Evolutionary conservation across 306 rosid species (phyloP).

Genomic region (Cucurbita argyrosperma): DNA sequence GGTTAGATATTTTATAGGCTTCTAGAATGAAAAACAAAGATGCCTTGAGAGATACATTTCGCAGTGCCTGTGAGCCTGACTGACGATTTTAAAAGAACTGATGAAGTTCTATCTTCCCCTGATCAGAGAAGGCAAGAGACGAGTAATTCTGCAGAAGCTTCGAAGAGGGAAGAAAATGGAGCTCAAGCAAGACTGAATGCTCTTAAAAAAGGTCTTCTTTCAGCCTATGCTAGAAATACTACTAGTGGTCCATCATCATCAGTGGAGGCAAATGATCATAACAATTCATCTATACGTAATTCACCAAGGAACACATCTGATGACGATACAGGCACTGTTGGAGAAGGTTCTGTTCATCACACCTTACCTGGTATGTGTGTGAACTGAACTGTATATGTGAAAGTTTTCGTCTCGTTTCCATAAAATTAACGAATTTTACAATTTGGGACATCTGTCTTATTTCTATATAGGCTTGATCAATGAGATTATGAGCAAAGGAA

Average conservation of each 20-base stretch:
- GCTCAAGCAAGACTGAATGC: conserved; percentile 41
- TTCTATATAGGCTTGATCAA: conserved; percentile 59
- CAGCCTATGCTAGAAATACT: conserved; percentile 34
- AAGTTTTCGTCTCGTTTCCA: background rate
- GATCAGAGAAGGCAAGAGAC: conserved; percentile 58
- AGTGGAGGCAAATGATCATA: conserved; percentile 46
- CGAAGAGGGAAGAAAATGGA: conserved; percentile 44
- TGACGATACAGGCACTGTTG: conserved; percentile 57
- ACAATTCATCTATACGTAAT: conserved; percentile 36
- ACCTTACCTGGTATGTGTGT: conserved; percentile 77
- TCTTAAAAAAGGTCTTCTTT: conserved; percentile 9
- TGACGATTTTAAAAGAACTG: conserved; percentile 58
- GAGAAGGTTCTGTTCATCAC: conserved; percentile 59
- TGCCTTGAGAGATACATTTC: conserved; percentile 48
- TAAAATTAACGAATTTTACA: background rate
- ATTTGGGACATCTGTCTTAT: conserved; percentile 2
- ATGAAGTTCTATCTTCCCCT: conserved; percentile 37
- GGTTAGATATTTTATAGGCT: conserved; percentile 27
- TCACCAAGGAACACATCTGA: conserved; percentile 75
- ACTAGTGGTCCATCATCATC: conserved; percentile 59
- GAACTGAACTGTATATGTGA: background rate
- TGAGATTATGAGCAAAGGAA: conserved; percentile 93
- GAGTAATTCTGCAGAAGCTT: conserved; percentile 28
- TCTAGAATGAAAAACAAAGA: conserved; percentile 71
- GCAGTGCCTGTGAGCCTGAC: conserved; percentile 49